Base-by-base conservation (phyloP, 495 filamentous ascomycete genomes). In the Podospora appendiculata region DNA sequence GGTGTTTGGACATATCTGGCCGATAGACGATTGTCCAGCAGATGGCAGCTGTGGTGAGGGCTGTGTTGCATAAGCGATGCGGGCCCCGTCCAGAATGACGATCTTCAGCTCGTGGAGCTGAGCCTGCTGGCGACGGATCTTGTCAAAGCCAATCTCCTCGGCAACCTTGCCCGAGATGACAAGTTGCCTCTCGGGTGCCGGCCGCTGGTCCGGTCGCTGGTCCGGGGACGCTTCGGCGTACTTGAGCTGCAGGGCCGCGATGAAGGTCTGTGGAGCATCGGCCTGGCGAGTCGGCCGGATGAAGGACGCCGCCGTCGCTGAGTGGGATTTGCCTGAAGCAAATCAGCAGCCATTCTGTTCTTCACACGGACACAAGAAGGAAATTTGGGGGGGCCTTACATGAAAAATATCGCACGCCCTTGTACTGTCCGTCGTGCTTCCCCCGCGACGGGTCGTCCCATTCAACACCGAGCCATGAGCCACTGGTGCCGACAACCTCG, bases 121-220 rank as follows among this genome's bases (percentile, higher is more conserved):
- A 2, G 88, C 84, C 49, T 90, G 82, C 68, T 91, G 79, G 53
- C 78, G 79, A 25, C 86, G 77, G 56, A 95, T 90, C 74, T 96
- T 96, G 49, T 94, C 91, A 63, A 97, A 97, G 41, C 93, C 93
- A 18, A 98, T 81, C 71, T 97, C 94, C 70, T 98, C 88, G 17
- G 87, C 90, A 19, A 93, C 78, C 66, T 98, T 98, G 16, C 65
- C 83, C 45, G 86, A 89, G 57, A 96, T 85, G 32, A 77, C 60
- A 50, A 96, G 87, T 48, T 76, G 72, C 42, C 71, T 59, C 19
- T 58, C 53, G 6, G 59, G 50, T 10, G 34, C 43, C 45, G 47
- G 34, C 13, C 44, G 47, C 7, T 47, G 55, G 13, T 51, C 41
- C 1, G 64, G 55, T n/a, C n/a, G n/a, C n/a, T n/a, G n/a, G 13